Evolutionary conservation across 176 grass and related monocot genomes (phyloP), one percentile per base, ranked within the genome.

Genomic region (Cenchrus americanus): DNA sequence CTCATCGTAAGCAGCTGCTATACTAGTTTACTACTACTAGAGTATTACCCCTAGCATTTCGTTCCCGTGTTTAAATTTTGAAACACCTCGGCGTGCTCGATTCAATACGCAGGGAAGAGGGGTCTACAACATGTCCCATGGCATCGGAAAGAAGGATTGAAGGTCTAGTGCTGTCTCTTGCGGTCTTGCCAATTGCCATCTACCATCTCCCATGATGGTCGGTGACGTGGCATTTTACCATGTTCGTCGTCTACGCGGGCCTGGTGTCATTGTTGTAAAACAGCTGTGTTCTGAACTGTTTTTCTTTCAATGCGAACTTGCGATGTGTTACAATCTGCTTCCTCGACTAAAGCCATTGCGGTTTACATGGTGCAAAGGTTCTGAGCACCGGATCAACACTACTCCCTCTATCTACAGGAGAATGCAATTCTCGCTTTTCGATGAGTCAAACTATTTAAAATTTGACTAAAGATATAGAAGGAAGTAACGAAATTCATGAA

Each of bases 101-200:
- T 71, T 81, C 51, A 19, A 27, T 71, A 14, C 43, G 24, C 83
- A 72, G 88, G 78, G 43, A n/a, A 84, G 88, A 57, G 75, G 87
- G 9, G 54, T 75, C 34, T 84, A 75, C 75, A 68, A 88, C 75
- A 88, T 84, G 87, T 84, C 48, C 14, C 49, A 66, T 79, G 86
- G 81, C 55, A 78, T 80, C 19, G 81, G 75, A 7, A 88, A 80
- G 86, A 83, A 83, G 62, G 85, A 69, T 30, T 72, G 65, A 82
- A 47, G 24, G 6, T 47, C 54, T 41, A 57, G 3, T 75, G 17
- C 27, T 18, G 53, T 59, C 18, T 67, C 1, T 1, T 40, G 26
- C 26, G 1, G 8, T 80, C 37, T 13, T 76, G 43, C 7, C 43
- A 44, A 6, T 5, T 9, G 43, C 43, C 27, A 30, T 30, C 27